phyloP scores from a whole-genome alignment of 163 green algal genomes.

The Prototheca cutis region DNA sequence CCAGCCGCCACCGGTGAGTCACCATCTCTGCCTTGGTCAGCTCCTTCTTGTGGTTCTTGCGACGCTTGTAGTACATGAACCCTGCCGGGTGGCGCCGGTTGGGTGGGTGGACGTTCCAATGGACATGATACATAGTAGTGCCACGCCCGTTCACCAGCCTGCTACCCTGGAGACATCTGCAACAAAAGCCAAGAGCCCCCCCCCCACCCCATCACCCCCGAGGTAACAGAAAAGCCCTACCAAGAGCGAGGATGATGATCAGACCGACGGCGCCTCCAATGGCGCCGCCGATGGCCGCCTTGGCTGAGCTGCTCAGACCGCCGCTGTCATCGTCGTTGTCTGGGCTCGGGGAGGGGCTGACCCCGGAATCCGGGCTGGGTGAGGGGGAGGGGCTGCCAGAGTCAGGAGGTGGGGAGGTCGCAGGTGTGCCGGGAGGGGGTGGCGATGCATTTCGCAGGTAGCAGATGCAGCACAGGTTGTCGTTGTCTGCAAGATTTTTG shows the following conservation, averaged over 20 bases:
- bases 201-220: not conserved
- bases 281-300: constrained; percentile 9
- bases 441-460: not conserved
- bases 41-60: constrained; percentile 1
- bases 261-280: constrained; percentile 2
- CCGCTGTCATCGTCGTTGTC: not conserved
- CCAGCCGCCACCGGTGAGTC: constrained; percentile 5
- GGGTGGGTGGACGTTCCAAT: too few relatives aligned
- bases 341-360: not conserved
- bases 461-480: constrained; percentile 4
- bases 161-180: too few relatives aligned
- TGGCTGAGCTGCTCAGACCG: not conserved
- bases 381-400: not conserved
- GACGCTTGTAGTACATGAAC: not conserved
- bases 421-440: not conserved
- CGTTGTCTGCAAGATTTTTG: not conserved
- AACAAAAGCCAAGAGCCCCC: not conserved
- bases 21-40: not conserved
- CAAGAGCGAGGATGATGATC: not conserved
- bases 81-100: not conserved
- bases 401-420: not conserved
- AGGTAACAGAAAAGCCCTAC: too few relatives aligned
- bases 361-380: not conserved
- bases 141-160: too few relatives aligned
- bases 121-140: too few relatives aligned